phyloP scores from a whole-genome alignment of 495 filamentous ascomycete genomes.

The Aspergillus nidulans region DNA sequence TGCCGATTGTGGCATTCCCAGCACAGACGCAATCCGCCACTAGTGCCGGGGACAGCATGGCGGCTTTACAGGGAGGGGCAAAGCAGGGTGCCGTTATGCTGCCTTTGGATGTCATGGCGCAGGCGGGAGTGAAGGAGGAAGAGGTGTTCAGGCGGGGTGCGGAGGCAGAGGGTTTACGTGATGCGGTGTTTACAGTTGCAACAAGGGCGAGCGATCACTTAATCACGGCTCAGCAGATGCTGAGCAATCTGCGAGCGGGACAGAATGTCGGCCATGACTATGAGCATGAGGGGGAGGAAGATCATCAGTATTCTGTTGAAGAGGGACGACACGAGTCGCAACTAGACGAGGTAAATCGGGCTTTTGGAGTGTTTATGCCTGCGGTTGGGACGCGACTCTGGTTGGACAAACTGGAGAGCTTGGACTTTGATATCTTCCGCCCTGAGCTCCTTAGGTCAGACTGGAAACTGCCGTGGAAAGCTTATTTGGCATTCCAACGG shows the following conservation, averaged over 20 bases:
- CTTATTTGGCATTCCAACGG: constrained; percentile 65
- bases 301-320: constrained; percentile 54
- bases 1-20: constrained; percentile 79
- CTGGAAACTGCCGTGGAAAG: constrained; percentile 85
- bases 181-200: constrained; percentile 88
- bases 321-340: constrained; percentile 35
- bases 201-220: constrained; percentile 92
- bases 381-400: constrained; percentile 74
- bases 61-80: constrained; percentile 23
- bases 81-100: constrained; percentile 67
- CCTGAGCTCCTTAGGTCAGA: constrained; percentile 61
- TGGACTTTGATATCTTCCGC: constrained; percentile 78
- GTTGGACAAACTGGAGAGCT: constrained; percentile 67
- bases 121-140: constrained; percentile 74
- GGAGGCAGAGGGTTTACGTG: constrained; percentile 69
- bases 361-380: constrained; percentile 75
- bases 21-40: constrained; percentile 45
- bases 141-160: constrained; percentile 79
- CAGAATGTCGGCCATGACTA: constrained; percentile 75
- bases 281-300: constrained; percentile 77
- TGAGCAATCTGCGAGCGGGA: constrained; percentile 69
- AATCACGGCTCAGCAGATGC: constrained; percentile 89
- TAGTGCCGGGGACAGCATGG: constrained; percentile 28
- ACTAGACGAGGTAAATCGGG: constrained; percentile 55
- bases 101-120: constrained; percentile 86